phyloP scores from a whole-genome alignment of 495 filamentous ascomycete genomes.

The Neurospora pannonica region DNA sequence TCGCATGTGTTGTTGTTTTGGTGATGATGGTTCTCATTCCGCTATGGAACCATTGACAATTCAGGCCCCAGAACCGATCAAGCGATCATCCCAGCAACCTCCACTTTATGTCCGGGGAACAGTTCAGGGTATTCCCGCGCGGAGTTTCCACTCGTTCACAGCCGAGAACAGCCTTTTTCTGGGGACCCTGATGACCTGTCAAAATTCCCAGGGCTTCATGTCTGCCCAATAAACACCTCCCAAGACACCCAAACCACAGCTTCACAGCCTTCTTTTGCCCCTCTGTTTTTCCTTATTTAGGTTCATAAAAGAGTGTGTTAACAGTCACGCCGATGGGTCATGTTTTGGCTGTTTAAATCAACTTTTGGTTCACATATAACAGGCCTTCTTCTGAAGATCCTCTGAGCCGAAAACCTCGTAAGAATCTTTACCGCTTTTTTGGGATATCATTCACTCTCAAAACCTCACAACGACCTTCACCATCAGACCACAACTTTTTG shows the following conservation, averaged over 20 bases:
- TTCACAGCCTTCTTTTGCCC: neutral
- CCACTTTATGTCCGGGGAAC: neutral
- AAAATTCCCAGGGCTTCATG: neutral
- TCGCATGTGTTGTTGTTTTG: neutral
- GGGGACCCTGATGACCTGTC: neutral
- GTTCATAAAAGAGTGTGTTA: neutral
- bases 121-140: neutral
- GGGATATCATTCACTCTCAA: neutral
- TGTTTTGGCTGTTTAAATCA: neutral
- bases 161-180: neutral
- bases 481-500: neutral
- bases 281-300: neutral
- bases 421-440: neutral
- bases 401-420: neutral
- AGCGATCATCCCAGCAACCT: neutral
- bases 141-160: neutral
- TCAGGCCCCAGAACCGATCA: neutral
- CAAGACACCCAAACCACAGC: neutral
- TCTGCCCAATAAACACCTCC: neutral
- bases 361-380: neutral
- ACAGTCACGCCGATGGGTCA: neutral
- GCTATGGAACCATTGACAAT: neutral
- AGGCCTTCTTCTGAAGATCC: neutral
- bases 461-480: neutral
- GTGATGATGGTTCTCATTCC: neutral